Conservation (phyloP, 73 alveolate genomes). For the Paramecium biaurelia region DNA sequence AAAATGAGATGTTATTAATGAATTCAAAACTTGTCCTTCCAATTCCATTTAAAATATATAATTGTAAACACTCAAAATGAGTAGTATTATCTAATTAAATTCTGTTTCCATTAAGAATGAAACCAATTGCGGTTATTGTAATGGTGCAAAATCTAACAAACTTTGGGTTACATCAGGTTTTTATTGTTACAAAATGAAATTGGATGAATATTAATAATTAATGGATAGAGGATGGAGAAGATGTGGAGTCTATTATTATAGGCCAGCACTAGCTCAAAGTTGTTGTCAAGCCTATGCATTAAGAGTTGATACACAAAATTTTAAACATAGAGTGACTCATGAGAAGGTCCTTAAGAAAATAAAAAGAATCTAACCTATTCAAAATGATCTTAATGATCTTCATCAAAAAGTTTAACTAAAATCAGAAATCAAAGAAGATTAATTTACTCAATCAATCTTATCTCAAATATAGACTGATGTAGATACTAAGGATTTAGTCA, state of each 20-base stretch:
- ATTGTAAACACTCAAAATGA: neutral
- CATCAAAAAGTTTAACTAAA: neutral
- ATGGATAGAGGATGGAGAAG: conserved; percentile 94
- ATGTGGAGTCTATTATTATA: conserved; percentile 83
- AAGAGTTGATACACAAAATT: conserved; percentile 78
- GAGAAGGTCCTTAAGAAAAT: conserved; percentile 86
- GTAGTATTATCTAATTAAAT: neutral
- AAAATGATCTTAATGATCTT: neutral
- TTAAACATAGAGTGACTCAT: conserved; percentile 70
- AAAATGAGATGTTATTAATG: neutral
- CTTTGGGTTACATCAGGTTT: conserved; percentile 72
- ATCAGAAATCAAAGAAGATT: neutral
- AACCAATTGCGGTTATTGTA: conserved; percentile 85
- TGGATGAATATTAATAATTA: conserved; percentile 78
- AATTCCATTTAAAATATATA: neutral
- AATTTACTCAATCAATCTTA: neutral
- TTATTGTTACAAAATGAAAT: conserved; percentile 68
- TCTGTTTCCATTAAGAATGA: neutral
- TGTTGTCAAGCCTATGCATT: conserved; percentile 91
- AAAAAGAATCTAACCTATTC: conserved; percentile 31
- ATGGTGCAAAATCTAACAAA: conserved; percentile 53
- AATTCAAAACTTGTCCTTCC: neutral
- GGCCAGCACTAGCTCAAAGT: conserved; percentile 73
- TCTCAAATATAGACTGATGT: neutral
- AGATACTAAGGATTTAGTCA: neutral